Base-by-base conservation (phyloP, 1,139 yeast genomes). In the Yamadazyma membranifaciens region DNA sequence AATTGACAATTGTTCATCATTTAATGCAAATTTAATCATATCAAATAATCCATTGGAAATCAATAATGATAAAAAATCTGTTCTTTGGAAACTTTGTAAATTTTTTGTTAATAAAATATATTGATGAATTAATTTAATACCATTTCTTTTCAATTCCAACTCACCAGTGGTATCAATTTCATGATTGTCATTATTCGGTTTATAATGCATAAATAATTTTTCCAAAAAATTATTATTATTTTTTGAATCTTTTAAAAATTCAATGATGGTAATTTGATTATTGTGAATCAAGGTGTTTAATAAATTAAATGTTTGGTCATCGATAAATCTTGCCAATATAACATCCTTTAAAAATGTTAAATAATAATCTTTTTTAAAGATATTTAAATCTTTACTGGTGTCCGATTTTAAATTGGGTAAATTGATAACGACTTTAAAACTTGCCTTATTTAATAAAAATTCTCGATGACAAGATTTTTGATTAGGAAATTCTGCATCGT, bases 281-380 rank as follows among this genome's bases (percentile, higher is more conserved):
- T 73, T 62, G 53, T 79, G 83, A 10, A 87, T 83, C 63, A 85
- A 65, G 0, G 87, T 72, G 14, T 82, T 68, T 26, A 92, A 67
- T 45, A 85, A 64, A 48, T 76, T 78, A 52, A 82, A 78, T 4
- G 92, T 76, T 38, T 83, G 78, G 54, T 92, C 98, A 58, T 92
- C 98, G 37, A 91, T 61, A 37, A 83, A 67, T 41, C 96, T 69
- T 2, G 92, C 92, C 29, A 91, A 63, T 1, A 86, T 94, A 24
- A 87, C 95, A 59, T 92, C 97, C 57, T 86, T 86, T 41, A 92
- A 65, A 56, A 86, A 87, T 54, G 83, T 91, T 42, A 89, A 67
- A 46, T 86, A 73, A 55, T 83, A 87, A 34, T 94, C 89, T 52
- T 80, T 80, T 47, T 81, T 80, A 49, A 91, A 84, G 37, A 84